Evolutionary conservation across 495 filamentous ascomycete genomes (phyloP).

Genomic region (Trichocladium antarcticum): DNA sequence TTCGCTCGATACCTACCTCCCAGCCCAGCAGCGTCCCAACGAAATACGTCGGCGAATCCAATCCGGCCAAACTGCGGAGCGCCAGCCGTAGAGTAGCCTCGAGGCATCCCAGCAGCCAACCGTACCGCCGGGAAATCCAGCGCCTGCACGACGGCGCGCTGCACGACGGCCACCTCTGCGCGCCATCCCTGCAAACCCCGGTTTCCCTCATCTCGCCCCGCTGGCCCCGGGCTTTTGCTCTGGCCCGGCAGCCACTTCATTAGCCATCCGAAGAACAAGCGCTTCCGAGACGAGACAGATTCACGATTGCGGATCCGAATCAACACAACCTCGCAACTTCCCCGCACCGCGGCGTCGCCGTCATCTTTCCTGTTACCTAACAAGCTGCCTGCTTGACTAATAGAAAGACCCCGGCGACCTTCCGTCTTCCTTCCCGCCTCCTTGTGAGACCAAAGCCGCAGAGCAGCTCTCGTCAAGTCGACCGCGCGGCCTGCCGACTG

Average conservation of each 20-base stretch:
- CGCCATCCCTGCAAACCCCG: not conserved
- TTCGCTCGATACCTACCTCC: too few species aligned
- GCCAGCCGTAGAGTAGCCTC: not conserved
- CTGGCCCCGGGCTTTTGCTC: not conserved
- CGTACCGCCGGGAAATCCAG: not conserved
- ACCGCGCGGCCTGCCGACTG: not conserved
- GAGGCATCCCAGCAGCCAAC: not conserved
- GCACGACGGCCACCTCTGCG: not conserved
- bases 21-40: too few species aligned
- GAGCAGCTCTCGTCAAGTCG: conserved; percentile 5
- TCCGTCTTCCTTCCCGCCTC: conserved; percentile 7
- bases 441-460: conserved; percentile 18
- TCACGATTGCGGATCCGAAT: conserved; percentile 18
- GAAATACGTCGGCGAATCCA: too few species aligned
- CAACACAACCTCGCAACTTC: conserved; percentile 23
- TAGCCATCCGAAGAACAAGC: not conserved
- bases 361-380: conserved; percentile 43
- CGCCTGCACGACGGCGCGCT: not conserved
- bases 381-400: conserved; percentile 38
- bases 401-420: conserved; percentile 29
- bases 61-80: not conserved
- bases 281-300: not conserved
- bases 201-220: not conserved
- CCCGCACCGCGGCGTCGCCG: conserved; percentile 33
- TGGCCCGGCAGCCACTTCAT: not conserved